phyloP scores from a whole-genome alignment of 495 filamentous ascomycete genomes.

The Daldinia vernicosa region DNA sequence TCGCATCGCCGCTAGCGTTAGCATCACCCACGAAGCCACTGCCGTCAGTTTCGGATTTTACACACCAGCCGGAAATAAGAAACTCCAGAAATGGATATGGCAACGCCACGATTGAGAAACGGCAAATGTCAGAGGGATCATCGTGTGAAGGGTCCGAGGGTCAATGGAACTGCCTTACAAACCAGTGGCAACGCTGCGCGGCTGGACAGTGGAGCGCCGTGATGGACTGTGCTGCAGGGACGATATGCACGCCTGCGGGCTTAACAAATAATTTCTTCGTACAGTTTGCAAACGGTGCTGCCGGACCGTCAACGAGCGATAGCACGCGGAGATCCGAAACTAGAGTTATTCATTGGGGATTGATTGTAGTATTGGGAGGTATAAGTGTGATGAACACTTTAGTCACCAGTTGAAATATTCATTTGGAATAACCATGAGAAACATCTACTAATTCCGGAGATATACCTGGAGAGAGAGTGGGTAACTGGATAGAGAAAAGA shows the following conservation, averaged over 20 bases:
- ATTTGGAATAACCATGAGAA: neutral
- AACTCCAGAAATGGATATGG: neutral
- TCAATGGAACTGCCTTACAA: constrained; percentile 53
- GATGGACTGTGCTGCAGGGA: constrained; percentile 46
- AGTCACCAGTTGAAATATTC: neutral
- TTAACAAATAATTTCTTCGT: constrained; percentile 45
- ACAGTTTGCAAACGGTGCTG: constrained; percentile 32
- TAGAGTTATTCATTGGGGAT: neutral
- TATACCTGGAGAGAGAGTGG: too few relatives aligned
- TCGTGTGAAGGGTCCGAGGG: constrained; percentile 46
- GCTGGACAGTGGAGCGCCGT: constrained; percentile 47
- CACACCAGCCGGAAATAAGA: neutral
- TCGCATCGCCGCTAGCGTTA: neutral
- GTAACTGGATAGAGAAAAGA: too few relatives aligned
- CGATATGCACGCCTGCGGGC: constrained; percentile 45
- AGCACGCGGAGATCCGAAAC: neutral
- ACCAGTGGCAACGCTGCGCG: constrained; percentile 52
- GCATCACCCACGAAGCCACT: neutral
- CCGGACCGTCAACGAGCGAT: constrained; percentile 21
- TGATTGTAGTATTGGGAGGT: neutral
- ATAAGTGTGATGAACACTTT: neutral
- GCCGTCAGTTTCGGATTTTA: neutral
- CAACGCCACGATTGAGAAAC: neutral
- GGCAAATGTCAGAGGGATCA: constrained; percentile 30
- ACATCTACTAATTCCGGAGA: too few relatives aligned